Evolutionary conservation across 1,139 yeast species (phyloP).

Genomic region (Arxiozyma heterogenica): DNA sequence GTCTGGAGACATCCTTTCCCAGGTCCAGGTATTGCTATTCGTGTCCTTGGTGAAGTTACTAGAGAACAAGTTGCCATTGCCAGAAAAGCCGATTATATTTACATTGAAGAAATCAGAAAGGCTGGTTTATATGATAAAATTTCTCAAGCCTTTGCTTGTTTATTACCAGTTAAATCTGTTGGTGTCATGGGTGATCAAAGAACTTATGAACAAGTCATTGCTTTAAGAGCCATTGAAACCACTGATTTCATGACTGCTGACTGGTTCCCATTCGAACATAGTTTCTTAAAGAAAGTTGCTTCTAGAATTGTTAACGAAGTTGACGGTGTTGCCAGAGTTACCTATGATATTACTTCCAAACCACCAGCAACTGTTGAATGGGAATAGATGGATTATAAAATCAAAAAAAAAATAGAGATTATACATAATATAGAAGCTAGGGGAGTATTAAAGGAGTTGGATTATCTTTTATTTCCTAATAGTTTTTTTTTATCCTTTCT

Average conservation of each 20-base stretch:
- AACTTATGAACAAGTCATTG: conserved; percentile 98
- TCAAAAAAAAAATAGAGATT: no score
- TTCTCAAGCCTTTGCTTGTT: conserved; percentile 95
- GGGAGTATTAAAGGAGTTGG: background rate
- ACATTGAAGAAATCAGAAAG: conserved; percentile 87
- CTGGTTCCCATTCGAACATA: conserved; percentile 92
- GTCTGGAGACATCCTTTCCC: conserved; percentile 99
- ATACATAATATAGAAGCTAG: background rate
- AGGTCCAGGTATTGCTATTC: conserved; percentile 98
- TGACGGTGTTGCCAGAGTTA: conserved; percentile 97
- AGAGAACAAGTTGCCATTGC: conserved; percentile 90
- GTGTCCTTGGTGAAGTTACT: conserved; percentile 95
- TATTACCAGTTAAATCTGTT: conserved; percentile 93
- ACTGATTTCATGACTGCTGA: conserved; percentile 99
- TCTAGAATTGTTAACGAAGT: conserved; percentile 97
- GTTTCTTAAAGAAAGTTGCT: conserved; percentile 86
- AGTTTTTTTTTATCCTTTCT: background rate
- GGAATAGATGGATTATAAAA: conserved; percentile 48
- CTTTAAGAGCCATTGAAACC: conserved; percentile 95
- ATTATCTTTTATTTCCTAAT: background rate
- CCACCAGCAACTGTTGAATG: conserved; percentile 99
- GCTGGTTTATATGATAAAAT: conserved; percentile 90
- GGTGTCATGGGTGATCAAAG: conserved; percentile 99
- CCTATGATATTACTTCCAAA: conserved; percentile 95
- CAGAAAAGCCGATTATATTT: conserved; percentile 91